Percentiles rank a stretch among this genome's conserved stretches.
Evolutionary conservation across 345 rosid species (phyloP).

Genomic region (Acer yangbiense): DNA sequence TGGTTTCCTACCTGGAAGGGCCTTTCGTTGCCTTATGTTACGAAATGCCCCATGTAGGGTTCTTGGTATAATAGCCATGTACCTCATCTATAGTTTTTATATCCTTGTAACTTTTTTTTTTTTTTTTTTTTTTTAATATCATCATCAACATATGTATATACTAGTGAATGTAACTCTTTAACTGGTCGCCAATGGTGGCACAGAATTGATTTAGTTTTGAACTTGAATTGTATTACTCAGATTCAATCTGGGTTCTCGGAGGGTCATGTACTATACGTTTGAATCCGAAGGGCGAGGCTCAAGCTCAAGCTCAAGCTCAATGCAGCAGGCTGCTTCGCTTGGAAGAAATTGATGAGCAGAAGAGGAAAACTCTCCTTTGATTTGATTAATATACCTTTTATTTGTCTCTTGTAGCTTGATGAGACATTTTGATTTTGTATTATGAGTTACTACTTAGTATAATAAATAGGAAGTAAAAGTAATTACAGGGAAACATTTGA

Average conservation of each 20-base stretch:
- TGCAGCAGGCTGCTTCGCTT: background rate
- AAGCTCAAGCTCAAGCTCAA: background rate
- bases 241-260: slow-evolving; percentile 21
- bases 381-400: background rate
- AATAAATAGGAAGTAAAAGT: background rate
- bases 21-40: slow-evolving; percentile 4
- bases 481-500: background rate
- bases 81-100: slow-evolving; percentile 11
- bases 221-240: slow-evolving; percentile 23
- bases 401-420: background rate
- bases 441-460: background rate
- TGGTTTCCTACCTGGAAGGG: slow-evolving; percentile 14
- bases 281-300: background rate
- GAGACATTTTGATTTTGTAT: background rate
- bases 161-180: slow-evolving; percentile 36
- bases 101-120: slow-evolving; percentile 25
- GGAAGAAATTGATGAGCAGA: slow-evolving; percentile 4
- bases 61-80: slow-evolving; percentile 22
- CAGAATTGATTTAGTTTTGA: slow-evolving; percentile 22
- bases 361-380: background rate
- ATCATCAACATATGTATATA: slow-evolving; percentile 32
- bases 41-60: slow-evolving; percentile 10
- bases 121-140: slow-evolving; percentile 12
- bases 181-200: slow-evolving; percentile 39
- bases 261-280: background rate